Percentiles rank a stretch among this genome's conserved stretches.
Conservation (phyloP, 805 yeast species). For the Starmerella geochares region DNA sequence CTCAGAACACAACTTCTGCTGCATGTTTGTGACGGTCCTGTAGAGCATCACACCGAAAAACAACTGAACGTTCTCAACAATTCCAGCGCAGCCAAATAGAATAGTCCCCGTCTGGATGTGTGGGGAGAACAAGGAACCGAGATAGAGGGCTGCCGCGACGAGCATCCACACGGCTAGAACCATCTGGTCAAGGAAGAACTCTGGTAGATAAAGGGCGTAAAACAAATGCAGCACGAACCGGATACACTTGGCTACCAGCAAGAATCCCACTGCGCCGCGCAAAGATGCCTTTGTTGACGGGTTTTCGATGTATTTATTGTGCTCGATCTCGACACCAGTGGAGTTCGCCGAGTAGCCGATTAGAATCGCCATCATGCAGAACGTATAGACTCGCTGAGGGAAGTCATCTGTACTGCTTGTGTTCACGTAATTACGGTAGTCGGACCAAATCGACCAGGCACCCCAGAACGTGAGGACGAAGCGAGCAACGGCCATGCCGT, state of each 20-base stretch:
- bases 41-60: background rate
- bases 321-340: slow-evolving; percentile 8
- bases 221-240: slow-evolving; percentile 8
- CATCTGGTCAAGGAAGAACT: slow-evolving; percentile 6
- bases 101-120: background rate
- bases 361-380: slow-evolving; percentile 10
- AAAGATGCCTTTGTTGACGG: background rate
- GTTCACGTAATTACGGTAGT: slow-evolving; percentile 10
- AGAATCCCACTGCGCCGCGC: slow-evolving; percentile 6
- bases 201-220: slow-evolving; percentile 6
- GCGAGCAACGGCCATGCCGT: slow-evolving; percentile 6
- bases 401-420: slow-evolving; percentile 11
- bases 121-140: slow-evolving; percentile 10
- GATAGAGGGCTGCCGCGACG: slow-evolving; percentile 8
- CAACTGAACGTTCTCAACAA: slow-evolving; percentile 6
- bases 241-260: slow-evolving; percentile 10
- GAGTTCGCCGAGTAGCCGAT: slow-evolving; percentile 13
- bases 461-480: slow-evolving; percentile 15
- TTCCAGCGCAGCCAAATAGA: slow-evolving; percentile 10
- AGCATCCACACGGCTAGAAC: background rate
- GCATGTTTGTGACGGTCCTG: background rate
- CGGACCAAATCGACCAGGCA: slow-evolving; percentile 15
- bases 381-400: slow-evolving; percentile 11
- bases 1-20: background rate
- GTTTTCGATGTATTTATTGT: background rate